Evolutionary conservation across 2,329 filamentous ascomycete genomes (phyloP).

Genomic region (Penicillium vulpinum): DNA sequence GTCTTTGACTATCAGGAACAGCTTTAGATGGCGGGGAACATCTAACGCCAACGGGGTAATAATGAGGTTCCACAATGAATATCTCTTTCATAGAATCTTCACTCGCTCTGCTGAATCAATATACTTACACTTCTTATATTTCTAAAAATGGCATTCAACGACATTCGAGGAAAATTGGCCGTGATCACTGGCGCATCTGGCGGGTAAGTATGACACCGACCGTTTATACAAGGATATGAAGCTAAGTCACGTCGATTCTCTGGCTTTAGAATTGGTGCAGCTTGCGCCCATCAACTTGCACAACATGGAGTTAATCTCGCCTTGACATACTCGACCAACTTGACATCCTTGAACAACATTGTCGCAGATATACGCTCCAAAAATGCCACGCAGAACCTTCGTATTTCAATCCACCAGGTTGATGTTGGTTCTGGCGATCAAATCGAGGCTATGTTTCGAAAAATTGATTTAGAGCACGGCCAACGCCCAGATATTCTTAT

Average conservation of each 20-base stretch:
- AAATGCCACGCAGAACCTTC: slow-evolving; percentile 32
- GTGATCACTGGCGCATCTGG: slow-evolving; percentile 63
- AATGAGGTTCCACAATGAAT: background rate
- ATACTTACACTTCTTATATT: background rate
- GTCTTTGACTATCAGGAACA: background rate
- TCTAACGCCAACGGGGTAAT: background rate
- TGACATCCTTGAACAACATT: slow-evolving; percentile 49
- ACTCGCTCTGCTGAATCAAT: background rate
- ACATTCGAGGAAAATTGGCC: slow-evolving; percentile 56
- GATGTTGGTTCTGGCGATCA: slow-evolving; percentile 59
- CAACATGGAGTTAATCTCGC: slow-evolving; percentile 55
- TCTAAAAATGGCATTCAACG: slow-evolving; percentile 36
- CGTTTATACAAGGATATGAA: background rate
- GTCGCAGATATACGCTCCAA: slow-evolving; percentile 43
- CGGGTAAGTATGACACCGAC: slow-evolving; percentile 46
- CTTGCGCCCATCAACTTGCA: slow-evolving; percentile 58
- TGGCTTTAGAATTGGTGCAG: slow-evolving; percentile 56
- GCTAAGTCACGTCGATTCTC: background rate
- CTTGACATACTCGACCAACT: slow-evolving; percentile 59
- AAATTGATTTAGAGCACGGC: slow-evolving; percentile 55
- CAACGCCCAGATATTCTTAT: slow-evolving; percentile 63
- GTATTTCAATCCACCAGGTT: slow-evolving; percentile 57
- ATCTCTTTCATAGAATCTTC: background rate
- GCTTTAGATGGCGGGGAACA: background rate
- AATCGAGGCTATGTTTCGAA: slow-evolving; percentile 56